Evolutionary conservation across 441 rosid genomes (phyloP), one percentile per base, ranked within the genome.

Genomic region (Bruguiera hainesii): DNA sequence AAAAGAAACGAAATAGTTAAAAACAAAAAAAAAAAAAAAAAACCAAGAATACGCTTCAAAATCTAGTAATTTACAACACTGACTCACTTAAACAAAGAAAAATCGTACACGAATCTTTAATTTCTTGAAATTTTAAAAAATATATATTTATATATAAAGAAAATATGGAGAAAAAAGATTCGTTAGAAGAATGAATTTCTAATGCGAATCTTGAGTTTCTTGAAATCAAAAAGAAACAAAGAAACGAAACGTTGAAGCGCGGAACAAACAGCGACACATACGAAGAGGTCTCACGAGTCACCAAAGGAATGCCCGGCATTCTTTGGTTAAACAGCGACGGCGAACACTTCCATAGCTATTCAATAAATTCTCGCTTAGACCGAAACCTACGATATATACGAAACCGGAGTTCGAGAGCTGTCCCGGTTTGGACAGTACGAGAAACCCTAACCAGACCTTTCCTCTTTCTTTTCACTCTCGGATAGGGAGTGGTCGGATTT

Each of bases 251-350:
- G 5, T 11, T n/a, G 3, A 35, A 49, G 7, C 31, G 25, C n/a
- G 21, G 10, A 29, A 26, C 8, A 28, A 33, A 52, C 48, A 28
- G 20, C 48, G 48, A 64, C 68, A 80, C 89, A 30, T 80, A 90
- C 96, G 96, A 83, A 69, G 93, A 83, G 66, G 93, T 75, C 85
- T 87, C 89, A 64, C 90, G 97, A 78, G 84, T 77, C 68, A 83
- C 85, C 68, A 92, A 76, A 82, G 96, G 96, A 75, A 92, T 88
- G 83, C 98, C 90, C 76, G 97, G 98, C 98, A 92, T 92, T 83
- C 83, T 87, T 77, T 64, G 28, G 74, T 72, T 79, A 79, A 66
- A 67, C 64, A 73, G 71, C 71, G 69, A 66, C 73, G 18, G 68
- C 66, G 70, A 35, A 59, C 26, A 77, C 66, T 65, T 74, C 66